These are phyloP conservation scores for Papiliotrema nemorosa DNA, from an alignment of 1,284 basidiomycete genomes.

Conservation along the genomic window DNA sequence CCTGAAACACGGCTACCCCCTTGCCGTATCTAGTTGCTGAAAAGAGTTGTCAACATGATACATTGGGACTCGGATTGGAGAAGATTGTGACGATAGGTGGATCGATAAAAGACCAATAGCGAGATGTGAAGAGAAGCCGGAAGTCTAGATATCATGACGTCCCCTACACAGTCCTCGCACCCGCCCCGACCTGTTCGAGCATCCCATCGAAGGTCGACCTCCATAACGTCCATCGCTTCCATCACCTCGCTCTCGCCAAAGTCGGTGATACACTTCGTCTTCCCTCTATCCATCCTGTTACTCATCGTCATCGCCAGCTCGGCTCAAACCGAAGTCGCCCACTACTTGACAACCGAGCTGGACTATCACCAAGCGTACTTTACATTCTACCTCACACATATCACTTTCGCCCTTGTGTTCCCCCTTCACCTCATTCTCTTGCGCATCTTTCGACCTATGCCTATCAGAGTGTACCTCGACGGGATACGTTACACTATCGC, in stretches of 20 bases:
- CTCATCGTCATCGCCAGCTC: constrained; percentile 42
- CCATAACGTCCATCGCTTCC: constrained; percentile 3
- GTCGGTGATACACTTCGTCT: constrained; percentile 4
- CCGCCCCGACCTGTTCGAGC: too few relatives aligned
- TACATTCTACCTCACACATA: constrained; percentile 48
- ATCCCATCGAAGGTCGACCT: constrained; percentile 4
- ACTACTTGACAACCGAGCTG: constrained; percentile 23
- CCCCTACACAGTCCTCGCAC: too few relatives aligned
- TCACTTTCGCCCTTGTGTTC: constrained; percentile 43
- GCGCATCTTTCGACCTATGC: constrained; percentile 9
- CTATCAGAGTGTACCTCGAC: constrained; percentile 14
- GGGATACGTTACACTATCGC: constrained; percentile 16
- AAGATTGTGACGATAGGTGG: too few relatives aligned
- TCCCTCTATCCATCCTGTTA: constrained; percentile 38
- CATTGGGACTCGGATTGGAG: too few relatives aligned
- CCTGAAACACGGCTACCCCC: too few relatives aligned
- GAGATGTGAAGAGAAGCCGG: too few relatives aligned
- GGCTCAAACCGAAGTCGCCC: constrained; percentile 45
- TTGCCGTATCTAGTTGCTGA: too few relatives aligned
- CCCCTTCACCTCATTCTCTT: constrained; percentile 38
- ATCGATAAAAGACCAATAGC: too few relatives aligned
- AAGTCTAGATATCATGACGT: neutral
- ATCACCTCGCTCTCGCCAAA: constrained; percentile 1
- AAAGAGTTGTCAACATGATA: too few relatives aligned
- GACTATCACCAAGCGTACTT: constrained; percentile 47